These are phyloP conservation scores for Parastagonospora avenae DNA, from an alignment of 2,329 filamentous ascomycete genomes.

Conservation along the genomic window DNA sequence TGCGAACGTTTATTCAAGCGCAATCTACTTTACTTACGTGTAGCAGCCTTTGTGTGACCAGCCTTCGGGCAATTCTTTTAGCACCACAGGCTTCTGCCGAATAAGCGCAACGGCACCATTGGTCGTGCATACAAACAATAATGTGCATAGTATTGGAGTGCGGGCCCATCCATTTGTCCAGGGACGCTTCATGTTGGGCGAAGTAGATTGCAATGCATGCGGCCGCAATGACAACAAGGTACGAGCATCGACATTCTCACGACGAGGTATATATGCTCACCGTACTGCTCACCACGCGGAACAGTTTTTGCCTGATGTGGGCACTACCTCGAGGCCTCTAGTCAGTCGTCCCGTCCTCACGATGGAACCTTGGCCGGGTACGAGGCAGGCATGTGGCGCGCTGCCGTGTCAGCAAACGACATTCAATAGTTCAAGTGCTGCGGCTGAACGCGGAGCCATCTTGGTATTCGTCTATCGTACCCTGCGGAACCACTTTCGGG, in stretches of 20 bases:
- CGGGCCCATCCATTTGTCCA: too few species aligned
- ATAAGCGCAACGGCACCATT: not conserved
- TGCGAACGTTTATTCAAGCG: not conserved
- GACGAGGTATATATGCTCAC: too few species aligned
- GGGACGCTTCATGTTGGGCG: not conserved
- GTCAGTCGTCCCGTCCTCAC: too few species aligned
- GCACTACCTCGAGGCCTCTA: too few species aligned
- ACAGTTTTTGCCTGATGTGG: too few species aligned
- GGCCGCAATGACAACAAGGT: too few species aligned
- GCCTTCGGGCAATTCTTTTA: not conserved
- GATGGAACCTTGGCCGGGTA: not conserved
- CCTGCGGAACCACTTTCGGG: not conserved
- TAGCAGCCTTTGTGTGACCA: slow-evolving; percentile 40
- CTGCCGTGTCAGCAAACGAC: not conserved
- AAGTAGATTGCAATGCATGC: too few species aligned
- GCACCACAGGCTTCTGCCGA: not conserved
- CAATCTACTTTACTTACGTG: slow-evolving; percentile 15
- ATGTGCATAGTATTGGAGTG: not conserved
- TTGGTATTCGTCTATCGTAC: not conserved
- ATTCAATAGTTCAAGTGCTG: slow-evolving; percentile 1
- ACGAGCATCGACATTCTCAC: too few species aligned
- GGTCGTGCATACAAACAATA: not conserved
- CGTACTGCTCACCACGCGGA: too few species aligned
- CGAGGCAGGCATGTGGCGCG: not conserved
- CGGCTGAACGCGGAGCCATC: not conserved